Base-by-base conservation (phyloP, 2,329 filamentous ascomycete genomes). In the Aspergillus pseudoglaucus region DNA sequence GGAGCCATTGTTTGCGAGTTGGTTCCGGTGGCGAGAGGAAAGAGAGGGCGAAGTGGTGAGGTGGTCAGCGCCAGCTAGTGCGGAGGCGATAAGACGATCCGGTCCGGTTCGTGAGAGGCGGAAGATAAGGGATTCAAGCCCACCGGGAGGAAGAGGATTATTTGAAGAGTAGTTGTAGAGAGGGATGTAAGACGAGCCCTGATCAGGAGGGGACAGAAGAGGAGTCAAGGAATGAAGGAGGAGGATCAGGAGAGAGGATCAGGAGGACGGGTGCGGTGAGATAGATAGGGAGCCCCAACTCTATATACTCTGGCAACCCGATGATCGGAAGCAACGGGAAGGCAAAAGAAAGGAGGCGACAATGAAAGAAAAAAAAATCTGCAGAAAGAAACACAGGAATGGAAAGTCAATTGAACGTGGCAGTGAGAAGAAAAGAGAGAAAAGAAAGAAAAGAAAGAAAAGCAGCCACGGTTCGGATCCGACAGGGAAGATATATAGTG, bases 1-100 rank as follows among this genome's bases (percentile, higher is more conserved):
- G 80, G 67, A 64, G 67, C 60, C 62, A 68, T 69, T 54, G 46
- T 65, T 66, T 54, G 47, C 64, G 67, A 47, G 47, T 12, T 30
- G 25, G 10, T 30, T 12, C 5, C 10, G 46, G 47, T 45, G 44
- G 48, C 41, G 20, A 52, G 47, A 44, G n/a, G 23, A 38, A 15
- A 17, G 38, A 23, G n/a, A 46, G 37, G 38, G 17, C 20, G 44
- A 47, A n/a, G 17, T 49, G 43, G 44, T 42, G 23, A 18, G 45
- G 47, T 48, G 44, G 41, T 38, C 39, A 43, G 33, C 17, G 33
- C n/a, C n/a, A 18, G 33, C 17, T 18, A 7, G 33, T 37, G 25
- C 3, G 25, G 25, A 30, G 25, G 25, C 25, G 25, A 30, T 30
- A 30, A 30, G 25, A 30, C 9, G 25, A 30, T 12, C 25, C 25